Base-by-base conservation (phyloP, 345 rosid genomes). In the Cardamine occulta region DNA sequence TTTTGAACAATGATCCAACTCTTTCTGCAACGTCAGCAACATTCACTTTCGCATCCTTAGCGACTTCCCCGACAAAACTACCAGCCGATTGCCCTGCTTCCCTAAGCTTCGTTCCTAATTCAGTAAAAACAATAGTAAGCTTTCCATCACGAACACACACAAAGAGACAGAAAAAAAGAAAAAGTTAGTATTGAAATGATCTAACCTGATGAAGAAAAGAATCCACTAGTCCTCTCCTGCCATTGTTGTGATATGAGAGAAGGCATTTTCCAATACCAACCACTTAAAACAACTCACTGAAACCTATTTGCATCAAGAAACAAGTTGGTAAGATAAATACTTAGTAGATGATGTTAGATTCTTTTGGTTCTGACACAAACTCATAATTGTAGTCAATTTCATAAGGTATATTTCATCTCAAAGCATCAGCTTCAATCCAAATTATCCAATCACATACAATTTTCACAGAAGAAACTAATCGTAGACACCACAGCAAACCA, bases 1-100 rank as follows among this genome's bases (percentile, higher is more conserved):
- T 84, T 82, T 88, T 91, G 40, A 94, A 84, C 28, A 78, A 58
- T 0, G 89, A 84, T 10, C 96, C 97, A 51, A 94, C 89, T 73
- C 91, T 74, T 72, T 85, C 98, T n/a, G 98, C 95, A 47, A 73
- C 96, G 73, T 88, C 96, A 55, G 88, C 6, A 4, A 85, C 98
- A 74, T 94, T 91, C 29, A 88, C 97, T 85, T 91, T 94, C 3
- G 98, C 91, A 81, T 93, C 98, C 74, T 89, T 93, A 9, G 97
- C 97, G 6, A 87, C 97, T 80, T 85, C 97, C 13, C 88, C 97
- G 2, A 93, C 87, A 74, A 88, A 85, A 56, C 88, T 81, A 67
- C 97, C 96, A 8, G 98, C 97, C 6, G 91, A 79, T 78, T 87
- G 89, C 39, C 98, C 73, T 6, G 95, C 98, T 85, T 90, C 91